Evolutionary conservation across 2,329 filamentous ascomycete genomes (phyloP), one percentile per base, ranked within the genome.

Genomic region (Ascochyta koolunga): DNA sequence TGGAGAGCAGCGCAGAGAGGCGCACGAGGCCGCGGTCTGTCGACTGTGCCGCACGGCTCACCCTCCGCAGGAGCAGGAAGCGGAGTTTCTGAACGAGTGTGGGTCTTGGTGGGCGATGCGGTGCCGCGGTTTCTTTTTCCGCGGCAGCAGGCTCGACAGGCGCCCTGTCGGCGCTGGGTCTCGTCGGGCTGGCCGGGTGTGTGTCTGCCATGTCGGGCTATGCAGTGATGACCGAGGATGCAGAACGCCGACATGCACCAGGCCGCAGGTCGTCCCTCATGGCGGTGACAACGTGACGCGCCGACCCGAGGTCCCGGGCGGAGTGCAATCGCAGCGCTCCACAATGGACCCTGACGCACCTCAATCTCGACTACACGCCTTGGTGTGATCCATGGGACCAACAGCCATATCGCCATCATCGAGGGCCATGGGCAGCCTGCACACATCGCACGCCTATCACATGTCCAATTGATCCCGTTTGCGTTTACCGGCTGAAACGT

Each of bases 1-100:
- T 77, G 39, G 75, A 76, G 48, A 80, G 65, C 35, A 78, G 64
- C 40, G 58, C 61, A 4, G 69, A 61, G 37, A 77, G 66, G 58
- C 69, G 73, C 46, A 67, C 45, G 27, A 77, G 59, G 18, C 55
- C 66, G 45, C 53, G 56, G 64, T 78, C 75, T 35, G 70, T 65
- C 10, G 58, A 54, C 50, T 38, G 57, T 33, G 66, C 59, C 27
- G 66, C 46, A 31, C 61, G 66, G 5, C 49, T 25, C 31, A 68
- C 41, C 36, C 54, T 49, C 38, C 61, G 67, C 6, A 65, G 42
- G 42, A 70, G 46, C 3, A 59, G 19, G 49, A 53, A 51, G 32
- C 54, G 63, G 19, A 65, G 38, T 24, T 51, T 65, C 48, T 52
- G 60, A 37, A 58, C 45, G 41, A 46, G 46, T 3, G 53, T 47